Percentiles rank a stretch among this genome's conserved stretches.
These are phyloP conservation scores for Ambrosia artemisiifolia DNA, from an alignment of 129 eudicot genomes.

Conservation along the genomic window DNA sequence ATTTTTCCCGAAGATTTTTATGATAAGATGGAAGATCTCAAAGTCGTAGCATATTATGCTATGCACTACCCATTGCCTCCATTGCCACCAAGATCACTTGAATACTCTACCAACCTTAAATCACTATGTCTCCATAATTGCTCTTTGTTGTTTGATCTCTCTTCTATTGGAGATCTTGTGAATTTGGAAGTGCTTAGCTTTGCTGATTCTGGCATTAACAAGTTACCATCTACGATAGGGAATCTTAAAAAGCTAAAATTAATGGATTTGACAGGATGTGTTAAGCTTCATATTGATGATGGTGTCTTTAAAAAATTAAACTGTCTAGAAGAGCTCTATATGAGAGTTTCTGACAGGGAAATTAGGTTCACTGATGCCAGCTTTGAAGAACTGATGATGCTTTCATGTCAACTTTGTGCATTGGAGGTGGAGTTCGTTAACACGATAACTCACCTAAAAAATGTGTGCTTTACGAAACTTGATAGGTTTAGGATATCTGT, in stretches of 20 bases:
- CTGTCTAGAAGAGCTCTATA: constrained; percentile 10
- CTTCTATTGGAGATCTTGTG: neutral
- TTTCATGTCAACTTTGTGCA: neutral
- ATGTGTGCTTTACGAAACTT: neutral
- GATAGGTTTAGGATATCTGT: constrained; percentile 1
- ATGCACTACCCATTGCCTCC: constrained; percentile 4
- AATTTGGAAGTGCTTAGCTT: constrained; percentile 16
- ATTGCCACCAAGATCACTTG: constrained; percentile 4
- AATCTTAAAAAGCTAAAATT: neutral
- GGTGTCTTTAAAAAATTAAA: constrained; percentile 2
- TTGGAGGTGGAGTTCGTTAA: neutral
- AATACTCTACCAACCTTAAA: neutral
- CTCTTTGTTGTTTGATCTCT: neutral
- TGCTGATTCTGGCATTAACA: neutral
- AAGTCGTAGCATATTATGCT: neutral
- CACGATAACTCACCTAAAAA: neutral
- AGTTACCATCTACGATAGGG: constrained; percentile 1
- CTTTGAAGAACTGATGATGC: neutral
- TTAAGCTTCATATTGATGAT: neutral
- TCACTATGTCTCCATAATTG: neutral
- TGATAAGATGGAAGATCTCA: neutral
- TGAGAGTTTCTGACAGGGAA: neutral
- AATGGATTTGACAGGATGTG: constrained; percentile 10
- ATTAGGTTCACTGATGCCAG: neutral
- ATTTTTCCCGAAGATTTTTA: neutral